Percentiles rank a stretch among this genome's conserved stretches.
phyloP scores from a whole-genome alignment of 371 early-diverging fungal species.

The Sporodiniella umbellata region DNA sequence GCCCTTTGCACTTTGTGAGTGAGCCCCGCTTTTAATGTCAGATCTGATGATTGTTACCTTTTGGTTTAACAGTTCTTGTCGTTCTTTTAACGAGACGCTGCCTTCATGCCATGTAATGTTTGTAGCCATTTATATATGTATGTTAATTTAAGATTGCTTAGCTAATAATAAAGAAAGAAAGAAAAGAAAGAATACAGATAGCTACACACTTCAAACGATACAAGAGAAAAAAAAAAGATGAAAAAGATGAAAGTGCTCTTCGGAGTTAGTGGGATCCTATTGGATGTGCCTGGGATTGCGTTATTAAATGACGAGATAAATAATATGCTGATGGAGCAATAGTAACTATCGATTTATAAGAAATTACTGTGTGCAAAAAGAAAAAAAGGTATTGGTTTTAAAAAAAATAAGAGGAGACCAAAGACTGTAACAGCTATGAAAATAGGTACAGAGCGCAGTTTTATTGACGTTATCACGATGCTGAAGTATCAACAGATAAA shows the following conservation, averaged over 20 bases:
- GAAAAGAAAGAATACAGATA: no score
- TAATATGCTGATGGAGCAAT: no score
- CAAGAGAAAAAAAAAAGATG: constrained; percentile 1
- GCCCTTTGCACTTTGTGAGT: constrained; percentile 46
- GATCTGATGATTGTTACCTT: constrained; percentile 60
- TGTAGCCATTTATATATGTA: constrained; percentile 58
- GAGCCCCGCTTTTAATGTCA: neutral
- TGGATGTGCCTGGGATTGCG: constrained; percentile 26
- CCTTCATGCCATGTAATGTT: constrained; percentile 94
- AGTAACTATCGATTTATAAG: no score
- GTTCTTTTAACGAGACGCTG: constrained; percentile 70
- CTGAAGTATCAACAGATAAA: no score
- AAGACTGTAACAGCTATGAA: no score
- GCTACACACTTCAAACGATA: no score
- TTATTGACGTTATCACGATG: no score
- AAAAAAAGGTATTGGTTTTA: no score
- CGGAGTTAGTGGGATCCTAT: constrained; percentile 2
- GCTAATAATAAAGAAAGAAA: constrained; percentile 1
- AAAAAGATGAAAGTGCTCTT: neutral
- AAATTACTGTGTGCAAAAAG: no score
- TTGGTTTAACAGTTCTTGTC: constrained; percentile 69
- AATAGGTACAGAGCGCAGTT: no score
- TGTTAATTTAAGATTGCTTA: neutral
- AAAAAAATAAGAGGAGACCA: no score
- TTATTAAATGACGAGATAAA: constrained; percentile 4